These are phyloP conservation scores for Teunomyces cretensis DNA, from an alignment of 805 yeast genomes.

Conservation along the genomic window DNA sequence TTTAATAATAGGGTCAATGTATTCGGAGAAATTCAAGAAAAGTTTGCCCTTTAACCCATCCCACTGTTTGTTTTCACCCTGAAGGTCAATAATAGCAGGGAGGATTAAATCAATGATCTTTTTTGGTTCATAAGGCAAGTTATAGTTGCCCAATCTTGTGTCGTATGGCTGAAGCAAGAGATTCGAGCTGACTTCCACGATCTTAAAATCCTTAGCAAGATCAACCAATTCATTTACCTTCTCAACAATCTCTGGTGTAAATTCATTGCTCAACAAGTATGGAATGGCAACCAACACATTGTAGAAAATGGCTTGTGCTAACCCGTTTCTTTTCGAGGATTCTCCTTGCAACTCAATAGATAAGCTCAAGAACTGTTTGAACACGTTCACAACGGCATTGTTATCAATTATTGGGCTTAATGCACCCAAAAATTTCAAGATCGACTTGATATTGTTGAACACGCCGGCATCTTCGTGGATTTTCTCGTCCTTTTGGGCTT, in stretches of 20 bases:
- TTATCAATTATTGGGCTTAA: slow-evolving; percentile 63
- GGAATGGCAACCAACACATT: slow-evolving; percentile 66
- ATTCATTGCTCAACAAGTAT: slow-evolving; percentile 51
- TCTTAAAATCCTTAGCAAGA: slow-evolving; percentile 41
- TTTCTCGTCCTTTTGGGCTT: slow-evolving; percentile 12
- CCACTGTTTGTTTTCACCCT: slow-evolving; percentile 42
- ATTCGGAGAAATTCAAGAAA: slow-evolving; percentile 32
- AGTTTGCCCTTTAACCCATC: slow-evolving; percentile 25
- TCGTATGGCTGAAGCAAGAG: slow-evolving; percentile 38
- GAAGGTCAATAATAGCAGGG: slow-evolving; percentile 45
- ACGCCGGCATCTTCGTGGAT: slow-evolving; percentile 47
- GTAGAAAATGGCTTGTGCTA: slow-evolving; percentile 69
- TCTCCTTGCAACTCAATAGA: slow-evolving; percentile 56
- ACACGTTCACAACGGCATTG: slow-evolving; percentile 37
- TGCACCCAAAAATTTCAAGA: slow-evolving; percentile 67
- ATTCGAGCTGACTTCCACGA: slow-evolving; percentile 19
- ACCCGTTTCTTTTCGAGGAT: slow-evolving; percentile 44
- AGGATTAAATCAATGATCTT: slow-evolving; percentile 49
- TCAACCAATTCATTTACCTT: slow-evolving; percentile 48
- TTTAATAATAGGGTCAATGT: slow-evolving; percentile 32
- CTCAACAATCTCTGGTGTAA: slow-evolving; percentile 22
- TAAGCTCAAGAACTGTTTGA: slow-evolving; percentile 51
- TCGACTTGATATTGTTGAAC: slow-evolving; percentile 70
- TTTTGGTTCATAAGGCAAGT: slow-evolving; percentile 51
- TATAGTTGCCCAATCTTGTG: slow-evolving; percentile 28